Base-by-base conservation (phyloP, 495 filamentous ascomycete species). In the Sabuloglossum arenarium region DNA sequence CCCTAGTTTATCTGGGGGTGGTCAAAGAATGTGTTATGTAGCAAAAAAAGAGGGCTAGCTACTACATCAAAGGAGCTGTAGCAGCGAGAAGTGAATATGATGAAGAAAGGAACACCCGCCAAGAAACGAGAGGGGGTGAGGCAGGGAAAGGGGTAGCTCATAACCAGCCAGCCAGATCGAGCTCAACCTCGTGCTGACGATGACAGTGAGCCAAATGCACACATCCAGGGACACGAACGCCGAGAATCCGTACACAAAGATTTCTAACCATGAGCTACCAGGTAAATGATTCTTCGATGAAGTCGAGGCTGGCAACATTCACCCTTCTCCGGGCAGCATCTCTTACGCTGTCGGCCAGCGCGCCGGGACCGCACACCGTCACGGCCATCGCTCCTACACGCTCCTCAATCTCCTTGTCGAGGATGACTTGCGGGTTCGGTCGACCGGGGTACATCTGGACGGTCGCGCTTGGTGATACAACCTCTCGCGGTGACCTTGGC, bases 281-380 rank as follows among this genome's bases (percentile, higher is more conserved):
- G 14, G 84, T 90, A 69, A 98, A 98, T 46, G 86, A 85, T 71
- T 98, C 91, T 66, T 98, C 91, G 24, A 89, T 74, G 68, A 97
- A 96, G 66, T 96, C 88, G 19, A 97, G 72, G 30, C 73, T 76
- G 23, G 78, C 80, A 3, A 76, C 74, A 53, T 78, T 73, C 51
- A 85, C 79, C 61, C 77, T 73, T 34, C 68, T 70, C 54, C 91
- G 72, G 21, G 84, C 78, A 21, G 87, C 87, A 23, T 70, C 70
- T 25, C 91, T 63, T 0, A 97, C 93, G 58, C 88, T 84, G 69
- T 98, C 91, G 29, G 82, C 85, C 66, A 97, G 82, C 1, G 81
- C 81, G 10, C 91, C 91, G 46, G 86, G 85, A 10, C 90, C 91
- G 69, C 91, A 98, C 19, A 93, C 87, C 25, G 81, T 81, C 11